phyloP scores from a whole-genome alignment of 768 basidiomycete genomes.

The Strobilomyces confusus region DNA sequence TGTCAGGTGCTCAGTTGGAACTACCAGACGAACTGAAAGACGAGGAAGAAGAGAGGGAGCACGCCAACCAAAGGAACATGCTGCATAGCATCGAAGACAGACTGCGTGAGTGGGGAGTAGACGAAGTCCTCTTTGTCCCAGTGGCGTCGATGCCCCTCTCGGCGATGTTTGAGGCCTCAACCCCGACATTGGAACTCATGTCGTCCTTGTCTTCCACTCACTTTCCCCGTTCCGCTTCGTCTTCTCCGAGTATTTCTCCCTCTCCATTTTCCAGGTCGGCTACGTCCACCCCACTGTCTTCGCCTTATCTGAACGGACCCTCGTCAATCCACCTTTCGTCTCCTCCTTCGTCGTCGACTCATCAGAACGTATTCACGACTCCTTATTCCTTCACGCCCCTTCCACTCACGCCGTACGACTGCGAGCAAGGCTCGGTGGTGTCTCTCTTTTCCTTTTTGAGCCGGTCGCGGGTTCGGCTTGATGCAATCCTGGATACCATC shows the following conservation, averaged over 20 bases:
- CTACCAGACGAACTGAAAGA: slow-evolving; percentile 29
- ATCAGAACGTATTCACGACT: slow-evolving; percentile 20
- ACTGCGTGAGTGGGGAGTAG: slow-evolving; percentile 66
- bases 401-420: slow-evolving; percentile 29
- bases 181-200: slow-evolving; percentile 14
- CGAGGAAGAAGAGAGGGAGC: slow-evolving; percentile 32
- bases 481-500: slow-evolving; percentile 78
- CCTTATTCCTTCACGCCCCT: slow-evolving; percentile 30
- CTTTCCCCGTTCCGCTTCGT: slow-evolving; percentile 23
- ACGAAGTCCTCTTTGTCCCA: slow-evolving; percentile 67
- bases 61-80: slow-evolving; percentile 38
- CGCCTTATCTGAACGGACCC: slow-evolving; percentile 23
- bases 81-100: slow-evolving; percentile 48
- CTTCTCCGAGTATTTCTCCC: slow-evolving; percentile 31
- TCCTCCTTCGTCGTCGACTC: slow-evolving; percentile 23
- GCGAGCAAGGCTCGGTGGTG: slow-evolving; percentile 22
- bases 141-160: slow-evolving; percentile 20
- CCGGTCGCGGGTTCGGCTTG: slow-evolving; percentile 45
- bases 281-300: slow-evolving; percentile 30
- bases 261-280: slow-evolving; percentile 32
- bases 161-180: slow-evolving; percentile 22
- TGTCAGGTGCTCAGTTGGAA: slow-evolving; percentile 34
- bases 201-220: slow-evolving; percentile 25
- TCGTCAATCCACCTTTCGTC: slow-evolving; percentile 27
- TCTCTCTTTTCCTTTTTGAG: slow-evolving; percentile 26